These are phyloP conservation scores for Blastobotrys muscicola DNA, from an alignment of 805 yeast species.

Conservation along the genomic window DNA sequence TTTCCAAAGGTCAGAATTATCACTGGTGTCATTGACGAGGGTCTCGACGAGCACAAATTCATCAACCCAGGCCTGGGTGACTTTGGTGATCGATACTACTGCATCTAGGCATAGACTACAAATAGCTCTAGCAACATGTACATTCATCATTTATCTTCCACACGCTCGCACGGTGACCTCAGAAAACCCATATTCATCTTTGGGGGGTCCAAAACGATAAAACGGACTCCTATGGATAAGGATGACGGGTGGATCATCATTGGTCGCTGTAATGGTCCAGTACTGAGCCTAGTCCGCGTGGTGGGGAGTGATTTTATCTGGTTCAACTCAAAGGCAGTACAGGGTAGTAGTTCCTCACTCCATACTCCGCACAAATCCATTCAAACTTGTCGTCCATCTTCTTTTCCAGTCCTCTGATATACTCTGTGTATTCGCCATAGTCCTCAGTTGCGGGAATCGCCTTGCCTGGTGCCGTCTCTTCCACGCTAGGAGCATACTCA, in stretches of 20 bases:
- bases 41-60: slow-evolving; percentile 74
- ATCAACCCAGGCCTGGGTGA: slow-evolving; percentile 95
- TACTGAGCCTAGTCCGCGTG: too few species aligned
- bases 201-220: slow-evolving; percentile 6
- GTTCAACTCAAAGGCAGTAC: slow-evolving; percentile 8
- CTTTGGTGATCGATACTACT: slow-evolving; percentile 95
- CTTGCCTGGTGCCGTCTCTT: slow-evolving; percentile 4
- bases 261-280: too few species aligned
- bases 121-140: background rate
- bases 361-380: background rate
- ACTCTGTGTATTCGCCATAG: slow-evolving; percentile 7
- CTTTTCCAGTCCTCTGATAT: slow-evolving; percentile 8
- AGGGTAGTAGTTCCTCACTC: slow-evolving; percentile 13
- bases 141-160: background rate
- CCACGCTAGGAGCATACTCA: slow-evolving; percentile 4
- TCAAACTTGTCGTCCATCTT: slow-evolving; percentile 5
- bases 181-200: slow-evolving; percentile 12
- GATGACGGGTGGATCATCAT: slow-evolving; percentile 12
- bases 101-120: slow-evolving; percentile 41
- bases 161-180: slow-evolving; percentile 2
- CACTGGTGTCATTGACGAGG: slow-evolving; percentile 88
- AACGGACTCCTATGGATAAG: slow-evolving; percentile 10
- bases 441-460: slow-evolving; percentile 2
- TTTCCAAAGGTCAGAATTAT: slow-evolving; percentile 82
- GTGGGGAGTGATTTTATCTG: too few species aligned